phyloP scores from a whole-genome alignment of 108 stramenopile species.

The Cyclotella sp. region DNA sequence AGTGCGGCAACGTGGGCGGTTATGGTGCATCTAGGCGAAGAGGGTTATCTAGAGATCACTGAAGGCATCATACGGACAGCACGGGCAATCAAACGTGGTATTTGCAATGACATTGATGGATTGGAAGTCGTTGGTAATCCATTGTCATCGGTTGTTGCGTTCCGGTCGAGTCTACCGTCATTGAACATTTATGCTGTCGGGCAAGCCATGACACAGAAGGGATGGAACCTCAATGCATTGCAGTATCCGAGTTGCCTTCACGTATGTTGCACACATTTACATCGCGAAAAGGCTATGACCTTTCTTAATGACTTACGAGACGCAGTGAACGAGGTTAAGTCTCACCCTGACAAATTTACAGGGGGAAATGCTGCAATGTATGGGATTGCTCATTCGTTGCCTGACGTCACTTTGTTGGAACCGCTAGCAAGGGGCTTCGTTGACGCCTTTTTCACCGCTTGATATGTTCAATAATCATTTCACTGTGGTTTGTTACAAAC shows the following conservation, averaged over 20 bases:
- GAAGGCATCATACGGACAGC: conserved; percentile 68
- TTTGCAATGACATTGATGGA: conserved; percentile 55
- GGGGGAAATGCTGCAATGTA: conserved; percentile 82
- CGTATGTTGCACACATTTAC: conserved; percentile 70
- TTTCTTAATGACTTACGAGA: conserved; percentile 72
- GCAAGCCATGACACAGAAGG: conserved; percentile 65
- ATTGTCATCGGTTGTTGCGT: conserved; percentile 84
- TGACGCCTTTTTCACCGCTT: conserved; percentile 24
- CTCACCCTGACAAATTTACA: conserved; percentile 24
- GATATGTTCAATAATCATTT: background rate
- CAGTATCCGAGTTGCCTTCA: conserved; percentile 85
- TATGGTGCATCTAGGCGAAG: conserved; percentile 75
- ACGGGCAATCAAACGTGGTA: conserved; percentile 56
- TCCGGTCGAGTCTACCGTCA: conserved; percentile 30
- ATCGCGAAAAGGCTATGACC: conserved; percentile 38
- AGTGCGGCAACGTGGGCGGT: conserved; percentile 87
- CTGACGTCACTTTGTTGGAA: conserved; percentile 24
- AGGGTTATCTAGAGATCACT: conserved; percentile 67
- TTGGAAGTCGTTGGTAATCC: conserved; percentile 59
- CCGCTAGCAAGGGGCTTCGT: conserved; percentile 14
- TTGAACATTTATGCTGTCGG: conserved; percentile 69
- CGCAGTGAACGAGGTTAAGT: conserved; percentile 57
- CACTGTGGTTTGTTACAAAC: background rate
- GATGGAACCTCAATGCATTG: conserved; percentile 84
- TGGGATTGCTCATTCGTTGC: conserved; percentile 38